Evolutionary conservation across 2,329 filamentous ascomycete genomes (phyloP).

Genomic region (Cordyceps cicadae): DNA sequence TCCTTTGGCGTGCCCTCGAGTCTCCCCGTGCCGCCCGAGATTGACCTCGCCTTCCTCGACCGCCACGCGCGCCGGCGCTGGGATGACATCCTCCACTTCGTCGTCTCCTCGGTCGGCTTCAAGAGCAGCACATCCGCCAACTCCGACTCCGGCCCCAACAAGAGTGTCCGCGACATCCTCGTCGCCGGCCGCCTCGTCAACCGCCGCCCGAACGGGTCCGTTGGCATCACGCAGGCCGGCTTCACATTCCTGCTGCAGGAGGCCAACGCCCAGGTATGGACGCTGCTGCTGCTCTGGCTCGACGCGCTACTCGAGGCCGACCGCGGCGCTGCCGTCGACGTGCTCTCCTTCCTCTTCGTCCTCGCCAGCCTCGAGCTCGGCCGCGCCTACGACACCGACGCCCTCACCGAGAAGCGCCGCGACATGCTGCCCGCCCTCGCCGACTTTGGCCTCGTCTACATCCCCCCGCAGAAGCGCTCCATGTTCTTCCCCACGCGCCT

Average conservation of each 20-base stretch:
- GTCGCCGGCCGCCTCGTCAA: constrained; percentile 75
- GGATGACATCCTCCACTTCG: constrained; percentile 93
- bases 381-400: constrained; percentile 78
- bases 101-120: constrained; percentile 68
- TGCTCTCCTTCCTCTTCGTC: constrained; percentile 92
- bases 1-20: constrained; percentile 85
- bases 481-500: constrained; percentile 86
- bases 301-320: constrained; percentile 59
- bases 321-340: constrained; percentile 65
- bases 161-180: constrained; percentile 76
- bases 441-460: constrained; percentile 88
- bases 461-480: constrained; percentile 46
- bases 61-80: constrained; percentile 80
- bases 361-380: constrained; percentile 89
- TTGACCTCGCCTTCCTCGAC: constrained; percentile 69
- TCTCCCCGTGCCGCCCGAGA: constrained; percentile 50
- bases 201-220: constrained; percentile 50
- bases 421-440: constrained; percentile 86
- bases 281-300: constrained; percentile 84
- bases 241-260: constrained; percentile 94
- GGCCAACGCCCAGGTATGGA: constrained; percentile 96
- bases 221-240: constrained; percentile 82
- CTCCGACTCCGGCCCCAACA: constrained; percentile 47
- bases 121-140: constrained; percentile 15
- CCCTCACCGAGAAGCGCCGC: constrained; percentile 70